Evolutionary conservation across 2,329 filamentous ascomycete genomes (phyloP).

Genomic region (Escovopsis sp.): DNA sequence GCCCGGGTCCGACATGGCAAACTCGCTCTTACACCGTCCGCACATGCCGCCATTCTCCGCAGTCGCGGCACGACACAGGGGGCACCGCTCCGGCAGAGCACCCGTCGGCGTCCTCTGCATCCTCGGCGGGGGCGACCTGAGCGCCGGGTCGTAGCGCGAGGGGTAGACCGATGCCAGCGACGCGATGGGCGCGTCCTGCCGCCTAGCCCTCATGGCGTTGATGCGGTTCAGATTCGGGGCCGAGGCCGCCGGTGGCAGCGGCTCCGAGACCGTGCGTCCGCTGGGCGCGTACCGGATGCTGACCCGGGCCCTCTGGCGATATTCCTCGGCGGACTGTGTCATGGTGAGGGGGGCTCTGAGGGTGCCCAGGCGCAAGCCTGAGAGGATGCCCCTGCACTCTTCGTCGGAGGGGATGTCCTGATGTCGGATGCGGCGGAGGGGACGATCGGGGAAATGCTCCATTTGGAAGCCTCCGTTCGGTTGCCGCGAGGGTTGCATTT

Average conservation of each 20-base stretch:
- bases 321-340: neutral
- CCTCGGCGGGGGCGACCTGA: neutral
- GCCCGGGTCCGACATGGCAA: neutral
- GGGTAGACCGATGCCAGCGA: neutral
- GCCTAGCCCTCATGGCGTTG: neutral
- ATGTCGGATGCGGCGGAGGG: slow-evolving; percentile 7
- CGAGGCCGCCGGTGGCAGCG: neutral
- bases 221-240: neutral
- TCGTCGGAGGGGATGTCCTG: slow-evolving; percentile 12
- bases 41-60: neutral
- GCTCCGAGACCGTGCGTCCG: too few relatives aligned
- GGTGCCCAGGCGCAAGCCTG: neutral
- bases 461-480: slow-evolving; percentile 2
- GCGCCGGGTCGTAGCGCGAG: neutral
- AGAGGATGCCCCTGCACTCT: slow-evolving; percentile 7
- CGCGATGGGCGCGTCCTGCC: neutral
- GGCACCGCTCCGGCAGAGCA: neutral
- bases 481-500: too few relatives aligned
- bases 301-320: neutral
- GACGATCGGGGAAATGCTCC: slow-evolving; percentile 12
- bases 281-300: neutral
- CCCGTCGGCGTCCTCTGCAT: neutral
- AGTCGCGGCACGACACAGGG: neutral
- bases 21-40: neutral
- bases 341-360: neutral